Percentiles rank a stretch among this genome's conserved stretches.
phyloP scores from a whole-genome alignment of 495 filamentous ascomycete species.

The Xylaria flabelliformis region DNA sequence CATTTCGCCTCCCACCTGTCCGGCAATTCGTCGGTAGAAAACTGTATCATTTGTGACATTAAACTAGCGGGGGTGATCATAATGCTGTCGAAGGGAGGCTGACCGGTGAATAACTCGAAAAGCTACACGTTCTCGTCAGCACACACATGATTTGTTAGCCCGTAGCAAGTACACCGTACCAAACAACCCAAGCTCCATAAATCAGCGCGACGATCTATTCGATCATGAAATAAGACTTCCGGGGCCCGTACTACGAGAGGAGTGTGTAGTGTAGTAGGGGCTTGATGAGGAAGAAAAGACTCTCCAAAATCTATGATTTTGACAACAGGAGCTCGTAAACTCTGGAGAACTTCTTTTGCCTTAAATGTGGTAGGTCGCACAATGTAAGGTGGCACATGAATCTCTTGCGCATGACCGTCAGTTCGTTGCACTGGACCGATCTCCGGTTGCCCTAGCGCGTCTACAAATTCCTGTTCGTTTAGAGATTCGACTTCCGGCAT shows the following conservation, averaged over 20 bases:
- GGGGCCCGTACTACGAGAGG: conserved; percentile 15
- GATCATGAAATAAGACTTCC: conserved; percentile 6
- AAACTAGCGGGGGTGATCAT: conserved; percentile 11
- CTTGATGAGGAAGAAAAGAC: neutral
- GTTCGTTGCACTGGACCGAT: neutral
- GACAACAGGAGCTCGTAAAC: neutral
- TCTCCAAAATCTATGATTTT: conserved; percentile 20
- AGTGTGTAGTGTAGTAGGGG: conserved; percentile 1
- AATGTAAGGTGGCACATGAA: conserved; percentile 15
- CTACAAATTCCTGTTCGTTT: conserved; percentile 2
- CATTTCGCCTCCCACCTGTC: conserved; percentile 14
- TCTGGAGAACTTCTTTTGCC: neutral
- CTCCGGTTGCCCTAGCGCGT: conserved; percentile 10
- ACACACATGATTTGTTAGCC: neutral
- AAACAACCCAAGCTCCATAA: conserved; percentile 15
- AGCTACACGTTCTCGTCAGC: conserved; percentile 3
- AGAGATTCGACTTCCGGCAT: conserved; percentile 9
- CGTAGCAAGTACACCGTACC: neutral
- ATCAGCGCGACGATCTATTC: conserved; percentile 8
- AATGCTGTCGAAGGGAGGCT: conserved; percentile 7
- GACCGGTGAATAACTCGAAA: conserved; percentile 15
- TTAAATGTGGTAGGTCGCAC: conserved; percentile 6
- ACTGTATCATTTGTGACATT: conserved; percentile 17
- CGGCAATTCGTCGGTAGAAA: conserved; percentile 2
- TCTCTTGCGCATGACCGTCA: neutral